A percentile compares a stretch with the other conserved stretches of the same genome.
Evolutionary conservation across 306 rosid genomes (phyloP).

Genomic region (Pachyrhizus erosus): DNA sequence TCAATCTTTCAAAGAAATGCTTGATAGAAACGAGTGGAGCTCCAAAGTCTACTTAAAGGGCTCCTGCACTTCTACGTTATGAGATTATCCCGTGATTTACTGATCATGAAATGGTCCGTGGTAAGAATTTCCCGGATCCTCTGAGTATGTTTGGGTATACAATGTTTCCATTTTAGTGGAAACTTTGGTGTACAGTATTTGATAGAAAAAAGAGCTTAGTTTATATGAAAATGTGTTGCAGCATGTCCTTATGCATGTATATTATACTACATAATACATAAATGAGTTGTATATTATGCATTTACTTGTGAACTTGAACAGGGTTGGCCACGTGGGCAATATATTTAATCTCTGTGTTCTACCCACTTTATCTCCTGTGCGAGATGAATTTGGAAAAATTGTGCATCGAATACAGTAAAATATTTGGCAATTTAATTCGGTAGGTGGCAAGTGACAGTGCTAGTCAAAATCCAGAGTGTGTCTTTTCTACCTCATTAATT

Average conservation of each 20-base stretch:
- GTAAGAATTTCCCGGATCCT: constrained; percentile 24
- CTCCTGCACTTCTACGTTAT: constrained; percentile 27
- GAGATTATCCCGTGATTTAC: not conserved
- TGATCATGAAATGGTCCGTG: constrained; percentile 9
- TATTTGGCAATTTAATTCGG: not conserved
- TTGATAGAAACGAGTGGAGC: constrained; percentile 60
- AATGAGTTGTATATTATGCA: constrained; percentile 19
- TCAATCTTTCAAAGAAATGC: constrained; percentile 70
- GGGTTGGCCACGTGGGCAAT: constrained; percentile 3
- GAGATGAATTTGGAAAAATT: not conserved
- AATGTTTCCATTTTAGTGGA: constrained; percentile 24
- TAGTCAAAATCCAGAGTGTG: not conserved
- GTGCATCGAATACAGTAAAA: not conserved
- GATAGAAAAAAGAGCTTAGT: not conserved
- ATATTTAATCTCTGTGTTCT: not conserved
- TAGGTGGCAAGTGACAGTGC: not conserved
- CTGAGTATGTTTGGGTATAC: not conserved
- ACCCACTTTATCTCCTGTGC: not conserved
- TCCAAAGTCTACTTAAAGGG: constrained; percentile 30
- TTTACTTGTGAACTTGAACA: not conserved
- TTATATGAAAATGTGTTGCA: not conserved
- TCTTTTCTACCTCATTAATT: not conserved
- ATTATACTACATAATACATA: not conserved
- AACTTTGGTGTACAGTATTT: constrained; percentile 8
- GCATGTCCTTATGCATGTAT: not conserved